phyloP scores from a whole-genome alignment of 139 green algal species.

The Tetraselmis chui region DNA sequence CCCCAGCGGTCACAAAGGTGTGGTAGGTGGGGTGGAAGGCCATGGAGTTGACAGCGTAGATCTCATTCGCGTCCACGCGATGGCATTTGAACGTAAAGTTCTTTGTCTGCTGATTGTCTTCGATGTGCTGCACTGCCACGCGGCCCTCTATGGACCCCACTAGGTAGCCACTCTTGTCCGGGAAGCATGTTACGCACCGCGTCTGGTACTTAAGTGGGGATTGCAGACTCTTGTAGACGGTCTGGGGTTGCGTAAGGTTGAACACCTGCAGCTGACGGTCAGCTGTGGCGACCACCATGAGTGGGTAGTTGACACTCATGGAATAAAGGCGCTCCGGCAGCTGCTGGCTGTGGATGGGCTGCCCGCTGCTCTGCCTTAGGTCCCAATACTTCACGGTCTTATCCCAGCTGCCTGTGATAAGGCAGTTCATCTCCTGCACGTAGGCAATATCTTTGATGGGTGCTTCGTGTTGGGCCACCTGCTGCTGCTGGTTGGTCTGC shows the following conservation, averaged over 20 bases:
- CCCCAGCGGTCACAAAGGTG: slow-evolving; percentile 88
- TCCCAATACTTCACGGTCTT: slow-evolving; percentile 74
- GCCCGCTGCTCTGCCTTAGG: slow-evolving; percentile 42
- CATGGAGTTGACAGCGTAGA: slow-evolving; percentile 94
- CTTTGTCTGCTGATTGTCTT: slow-evolving; percentile 68
- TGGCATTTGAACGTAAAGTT: slow-evolving; percentile 87
- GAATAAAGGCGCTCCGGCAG: slow-evolving; percentile 85
- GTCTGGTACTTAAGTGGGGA: slow-evolving; percentile 97
- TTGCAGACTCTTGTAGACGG: slow-evolving; percentile 73
- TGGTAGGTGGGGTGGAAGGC: slow-evolving; percentile 82
- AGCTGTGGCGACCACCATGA: slow-evolving; percentile 71
- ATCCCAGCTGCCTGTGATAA: slow-evolving; percentile 79
- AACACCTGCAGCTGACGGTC: slow-evolving; percentile 68
- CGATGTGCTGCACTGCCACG: slow-evolving; percentile 94
- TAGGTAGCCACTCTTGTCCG: slow-evolving; percentile 86
- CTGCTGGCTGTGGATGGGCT: slow-evolving; percentile 52
- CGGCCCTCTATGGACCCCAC: slow-evolving; percentile 87
- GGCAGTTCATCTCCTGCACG: slow-evolving; percentile 63
- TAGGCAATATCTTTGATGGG: slow-evolving; percentile 68
- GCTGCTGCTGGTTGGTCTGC: slow-evolving; percentile 64
- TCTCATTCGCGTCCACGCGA: slow-evolving; percentile 63
- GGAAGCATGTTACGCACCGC: slow-evolving; percentile 76
- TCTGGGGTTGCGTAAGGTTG: slow-evolving; percentile 56
- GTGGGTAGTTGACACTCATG: slow-evolving; percentile 65
- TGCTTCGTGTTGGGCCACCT: slow-evolving; percentile 80